Evolutionary conservation across 1,284 basidiomycete species (phyloP), one percentile per base, ranked within the genome.

Genomic region (Agaricales sp.): DNA sequence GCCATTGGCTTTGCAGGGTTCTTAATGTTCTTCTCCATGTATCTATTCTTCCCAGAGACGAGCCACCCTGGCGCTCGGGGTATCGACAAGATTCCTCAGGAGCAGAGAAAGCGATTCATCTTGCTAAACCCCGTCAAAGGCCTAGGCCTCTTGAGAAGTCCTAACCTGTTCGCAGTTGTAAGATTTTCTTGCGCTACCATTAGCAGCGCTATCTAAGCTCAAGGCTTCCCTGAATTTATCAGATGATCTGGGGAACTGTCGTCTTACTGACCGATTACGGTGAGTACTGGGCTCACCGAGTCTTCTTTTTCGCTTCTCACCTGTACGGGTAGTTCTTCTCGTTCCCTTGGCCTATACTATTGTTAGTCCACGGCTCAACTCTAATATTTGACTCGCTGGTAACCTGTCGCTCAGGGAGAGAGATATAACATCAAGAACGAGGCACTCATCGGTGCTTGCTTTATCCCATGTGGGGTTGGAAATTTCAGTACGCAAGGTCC

Each of bases 11-110:
- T 68, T 0, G 61, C 68, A 26, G 74, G 74, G 2, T 53, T 73
- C 0, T 50, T 74, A 2, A 68, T 73, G 1, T 66, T 79, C 24
- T 21, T 74, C 0, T 57, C 74, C 6, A 68, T 81, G 24, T 58
- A 67, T 4, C 47, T 77, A 18, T 71, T 75, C 49, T 69, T 88
- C 14, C 87, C 88, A 0, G 89, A 92, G 59, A 90, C 87, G 1
- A 74, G 71, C 14, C 80, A 83, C 56, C 66, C 77, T 46, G 58
- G 67, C 47, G 51, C 71, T 6, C 61, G 66, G n/a, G 71, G 75
- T 0, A 65, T 75, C 12, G 76, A 78, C 30, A 65, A 58, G 39
- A 4, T 22, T 3, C 1, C 12, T 22, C 35, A 13, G 3, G 2
- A 13, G 14, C 2, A 21, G 43, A n/a, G 21, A 53, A 14, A 26